A percentile compares a stretch with the other conserved stretches of the same genome.
Conservation (phyloP, 148 eudicot genomes). For the Persicaria tinctoria region DNA sequence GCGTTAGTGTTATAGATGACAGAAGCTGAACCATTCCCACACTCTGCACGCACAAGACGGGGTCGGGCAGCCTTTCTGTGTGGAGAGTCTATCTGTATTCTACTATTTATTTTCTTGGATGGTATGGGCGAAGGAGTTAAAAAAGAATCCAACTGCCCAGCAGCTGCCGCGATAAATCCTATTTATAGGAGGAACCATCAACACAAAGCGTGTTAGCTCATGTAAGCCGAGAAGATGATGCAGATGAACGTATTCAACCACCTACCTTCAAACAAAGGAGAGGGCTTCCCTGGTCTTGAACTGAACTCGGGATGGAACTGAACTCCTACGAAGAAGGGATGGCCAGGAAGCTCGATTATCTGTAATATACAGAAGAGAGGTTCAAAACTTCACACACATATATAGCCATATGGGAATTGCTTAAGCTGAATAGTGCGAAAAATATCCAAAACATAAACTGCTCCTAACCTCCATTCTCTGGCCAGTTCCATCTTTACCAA, state of each 20-base stretch:
- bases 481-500: slow-evolving; percentile 92
- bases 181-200: slow-evolving; percentile 5
- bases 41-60: slow-evolving; percentile 20
- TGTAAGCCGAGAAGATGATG: not conserved
- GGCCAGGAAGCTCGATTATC: slow-evolving; percentile 78
- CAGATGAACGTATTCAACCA: not conserved
- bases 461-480: slow-evolving; percentile 81
- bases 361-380: slow-evolving; percentile 19
- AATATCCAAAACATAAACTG: not conserved
- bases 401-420: not conserved
- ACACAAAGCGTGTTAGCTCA: not conserved
- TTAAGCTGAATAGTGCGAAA: not conserved
- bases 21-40: slow-evolving; percentile 25
- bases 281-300: slow-evolving; percentile 91
- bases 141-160: slow-evolving; percentile 58
- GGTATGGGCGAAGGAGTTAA: slow-evolving; percentile 11
- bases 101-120: not conserved
- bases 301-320: slow-evolving; percentile 98
- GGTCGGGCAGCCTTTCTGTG: slow-evolving; percentile 23
- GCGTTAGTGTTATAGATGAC: slow-evolving; percentile 43
- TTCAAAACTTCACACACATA: not conserved
- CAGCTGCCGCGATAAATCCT: slow-evolving; percentile 90
- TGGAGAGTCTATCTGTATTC: slow-evolving; percentile 5
- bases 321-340: slow-evolving; percentile 80
- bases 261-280: slow-evolving; percentile 85